These are phyloP conservation scores for Fusarium torreyae DNA, from an alignment of 2,329 filamentous ascomycete species.

Conservation along the genomic window DNA sequence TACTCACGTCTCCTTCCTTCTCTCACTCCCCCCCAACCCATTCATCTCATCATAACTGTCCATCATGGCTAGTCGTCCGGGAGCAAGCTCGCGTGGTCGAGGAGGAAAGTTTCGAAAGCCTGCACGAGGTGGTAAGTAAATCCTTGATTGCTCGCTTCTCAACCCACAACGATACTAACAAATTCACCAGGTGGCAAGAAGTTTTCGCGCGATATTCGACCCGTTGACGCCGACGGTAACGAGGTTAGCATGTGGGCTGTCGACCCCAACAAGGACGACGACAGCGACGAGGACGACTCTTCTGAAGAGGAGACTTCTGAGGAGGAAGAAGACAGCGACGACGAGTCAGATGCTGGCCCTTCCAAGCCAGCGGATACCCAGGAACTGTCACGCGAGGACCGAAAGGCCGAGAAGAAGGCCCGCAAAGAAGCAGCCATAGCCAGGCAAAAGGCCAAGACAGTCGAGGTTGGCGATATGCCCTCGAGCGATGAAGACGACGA, in stretches of 20 bases:
- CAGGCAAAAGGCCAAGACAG: conserved; percentile 77
- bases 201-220: conserved; percentile 92
- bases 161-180: not conserved
- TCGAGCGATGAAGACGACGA: conserved; percentile 79
- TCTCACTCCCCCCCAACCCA: not conserved
- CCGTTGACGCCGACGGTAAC: conserved; percentile 90
- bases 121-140: conserved; percentile 83
- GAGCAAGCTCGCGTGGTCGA: conserved; percentile 76
- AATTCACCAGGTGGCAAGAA: conserved; percentile 85
- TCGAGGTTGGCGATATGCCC: conserved; percentile 89
- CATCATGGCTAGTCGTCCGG: conserved; percentile 65
- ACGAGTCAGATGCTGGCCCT: conserved; percentile 63
- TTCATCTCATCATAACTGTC: conserved; percentile 16
- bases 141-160: not conserved
- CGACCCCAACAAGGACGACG: conserved; percentile 64
- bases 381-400: conserved; percentile 81
- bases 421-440: conserved; percentile 92
- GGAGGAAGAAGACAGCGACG: conserved; percentile 68
- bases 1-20: not conserved
- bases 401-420: conserved; percentile 88
- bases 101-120: conserved; percentile 96
- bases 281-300: conserved; percentile 68
- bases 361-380: conserved; percentile 62
- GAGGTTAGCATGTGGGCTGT: conserved; percentile 90
- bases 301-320: conserved; percentile 67